Conservation (phyloP, 1,139 yeast genomes). For the Hansenula lynferdii region DNA sequence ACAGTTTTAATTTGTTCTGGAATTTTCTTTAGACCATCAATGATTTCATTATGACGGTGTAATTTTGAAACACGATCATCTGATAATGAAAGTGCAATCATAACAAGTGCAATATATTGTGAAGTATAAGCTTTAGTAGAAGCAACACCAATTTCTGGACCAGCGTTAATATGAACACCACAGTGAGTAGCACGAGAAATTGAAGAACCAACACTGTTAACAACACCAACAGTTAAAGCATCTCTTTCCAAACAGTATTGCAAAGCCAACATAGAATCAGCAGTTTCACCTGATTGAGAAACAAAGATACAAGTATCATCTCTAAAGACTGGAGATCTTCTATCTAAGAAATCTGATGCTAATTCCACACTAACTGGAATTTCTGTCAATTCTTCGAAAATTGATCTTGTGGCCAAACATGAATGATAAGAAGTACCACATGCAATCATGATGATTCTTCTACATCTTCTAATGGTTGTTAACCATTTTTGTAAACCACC, state of each 20-base stretch:
- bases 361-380: slow-evolving; percentile 95
- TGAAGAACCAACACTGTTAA: slow-evolving; percentile 90
- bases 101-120: slow-evolving; percentile 93
- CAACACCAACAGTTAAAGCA: slow-evolving; percentile 96
- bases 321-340: slow-evolving; percentile 93
- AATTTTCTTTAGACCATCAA: slow-evolving; percentile 77
- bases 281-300: slow-evolving; percentile 99
- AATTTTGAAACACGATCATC: slow-evolving; percentile 81
- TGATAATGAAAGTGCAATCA: slow-evolving; percentile 92
- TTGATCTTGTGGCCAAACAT: slow-evolving; percentile 93
- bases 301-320: slow-evolving; percentile 98
- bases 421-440: slow-evolving; percentile 99
- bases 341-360: slow-evolving; percentile 96
- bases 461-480: slow-evolving; percentile 87
- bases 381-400: slow-evolving; percentile 94
- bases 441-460: slow-evolving; percentile 97
- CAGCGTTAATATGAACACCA: slow-evolving; percentile 99
- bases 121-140: slow-evolving; percentile 99
- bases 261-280: slow-evolving; percentile 95
- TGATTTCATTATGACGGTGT: slow-evolving; percentile 78
- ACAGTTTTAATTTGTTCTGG: slow-evolving; percentile 84
- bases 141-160: slow-evolving; percentile 99
- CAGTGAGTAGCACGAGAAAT: slow-evolving; percentile 96
- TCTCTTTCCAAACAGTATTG: slow-evolving; percentile 97
- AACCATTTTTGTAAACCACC: slow-evolving; percentile 90